Base-by-base conservation (phyloP, 768 basidiomycete genomes). In the Suillus ampliporus region DNA sequence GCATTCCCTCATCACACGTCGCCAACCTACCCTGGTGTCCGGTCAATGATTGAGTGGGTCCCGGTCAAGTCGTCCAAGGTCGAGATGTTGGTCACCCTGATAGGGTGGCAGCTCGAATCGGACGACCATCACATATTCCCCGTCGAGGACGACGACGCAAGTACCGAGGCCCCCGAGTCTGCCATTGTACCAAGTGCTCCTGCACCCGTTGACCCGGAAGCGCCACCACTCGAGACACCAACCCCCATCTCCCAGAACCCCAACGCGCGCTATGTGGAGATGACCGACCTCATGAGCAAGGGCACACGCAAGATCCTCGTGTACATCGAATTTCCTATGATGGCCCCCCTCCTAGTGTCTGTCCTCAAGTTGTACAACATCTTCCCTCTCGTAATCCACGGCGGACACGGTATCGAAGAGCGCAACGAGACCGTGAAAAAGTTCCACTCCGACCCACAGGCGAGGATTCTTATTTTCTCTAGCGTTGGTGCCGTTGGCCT, bases 401-500 rank as follows among this genome's bases (percentile, higher is more conserved):
- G 58, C 1, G 26, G 41, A 3, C 21, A 46, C 6, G 41, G 37
- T 19, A 2, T 21, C 5, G 46, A 59, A 0, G 43, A 46, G 11
- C 44, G 58, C 0, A 59, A 37, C 28, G 44, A 38, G 2, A 35
- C 26, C 1, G 44, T 59, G 26, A 1, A 14, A 4, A 31, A 34
- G 8, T 59, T 59, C 15, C n/a, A 59, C 44, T 14, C 43, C 0
- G 43, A 44, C 28, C 19, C 37, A 13, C 8, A 3, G 2, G 44
- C 34, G 23, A 37, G 67, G 13, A 64, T 71, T 1, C 57, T 72
- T 0, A 62, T 75, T 7, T 64, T 75, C 51, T 75, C 71, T 0
- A 62, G 65, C 5, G 68, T 75, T 2, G 71, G 71, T 2, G 48
- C 67, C 0, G 67, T 65, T 0, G 69, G 72, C 13, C 67, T 74